Base-by-base conservation (phyloP, 139 green algal genomes). In the Chlorella sorokiniana region DNA sequence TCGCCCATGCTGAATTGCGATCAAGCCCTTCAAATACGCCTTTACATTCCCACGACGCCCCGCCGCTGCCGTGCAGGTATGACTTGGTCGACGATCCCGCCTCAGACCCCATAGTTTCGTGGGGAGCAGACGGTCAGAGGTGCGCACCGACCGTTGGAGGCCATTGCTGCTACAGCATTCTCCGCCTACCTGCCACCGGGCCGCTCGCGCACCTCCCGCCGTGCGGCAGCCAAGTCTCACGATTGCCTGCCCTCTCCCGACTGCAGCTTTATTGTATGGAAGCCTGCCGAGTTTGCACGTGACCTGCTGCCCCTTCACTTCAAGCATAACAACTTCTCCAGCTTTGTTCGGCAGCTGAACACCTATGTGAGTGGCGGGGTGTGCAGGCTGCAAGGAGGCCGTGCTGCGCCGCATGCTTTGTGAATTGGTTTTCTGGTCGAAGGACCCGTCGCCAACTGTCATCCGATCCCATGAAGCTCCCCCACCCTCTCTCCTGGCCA, bases 281-380 rank as follows among this genome's bases (percentile, higher is more conserved):
- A 96, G 81, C 94, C 93, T 8, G 88, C 91, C 0, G 95, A 98
- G 70, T 98, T 99, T 85, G 92, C 94, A 4, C 73, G 90, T 2
- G 92, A 98, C 78, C 81, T 99, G 54, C 89, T 99, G 45, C 96
- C 96, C 1, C 65, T 83, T 1, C 90, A 98, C 84, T 99, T 99
- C 90, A 99, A 99, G 88, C 96, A 99, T 89, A 98, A 98, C 86
- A 98, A 98, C 86, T 98, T 98, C 81, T 96, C 90, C 31, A 93
- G 83, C 83, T 99, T 99, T 78, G 96, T 99, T 59, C 88, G 96
- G 18, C 96, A 99, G 85, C 93, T 99, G 5, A 99, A 99, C 83
- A 98, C 96, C 27, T 99, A 99, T 83, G 95, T 95, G 73, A 89
- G 91, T 84, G 25, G 35, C 7, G 11, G 14, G 31, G 37, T 37